Evolutionary conservation across 2,329 filamentous ascomycete genomes (phyloP).

Genomic region (Fusarium mangiferae): DNA sequence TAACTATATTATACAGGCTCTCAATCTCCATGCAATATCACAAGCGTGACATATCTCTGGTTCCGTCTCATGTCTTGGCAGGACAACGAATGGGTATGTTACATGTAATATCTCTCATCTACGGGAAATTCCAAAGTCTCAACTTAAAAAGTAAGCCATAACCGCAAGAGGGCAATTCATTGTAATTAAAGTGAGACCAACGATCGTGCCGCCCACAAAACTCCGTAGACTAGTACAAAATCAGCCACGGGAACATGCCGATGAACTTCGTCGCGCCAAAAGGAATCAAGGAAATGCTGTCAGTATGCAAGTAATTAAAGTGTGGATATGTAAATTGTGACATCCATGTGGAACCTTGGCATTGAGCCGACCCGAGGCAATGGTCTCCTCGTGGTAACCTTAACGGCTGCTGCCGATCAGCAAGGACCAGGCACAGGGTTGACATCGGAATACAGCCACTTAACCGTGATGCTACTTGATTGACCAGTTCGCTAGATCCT

Average conservation of each 20-base stretch:
- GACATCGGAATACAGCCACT: neutral
- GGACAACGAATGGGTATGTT: neutral
- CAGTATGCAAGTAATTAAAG: neutral
- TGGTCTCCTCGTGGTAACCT: neutral
- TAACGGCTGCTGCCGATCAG: neutral
- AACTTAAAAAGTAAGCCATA: neutral
- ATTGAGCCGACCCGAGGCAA: neutral
- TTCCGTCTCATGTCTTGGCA: neutral
- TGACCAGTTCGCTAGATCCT: rapidly evolving
- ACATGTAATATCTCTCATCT: neutral
- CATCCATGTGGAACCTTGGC: neutral
- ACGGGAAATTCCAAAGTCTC: neutral
- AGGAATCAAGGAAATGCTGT: neutral
- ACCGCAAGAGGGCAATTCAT: neutral
- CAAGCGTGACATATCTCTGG: neutral
- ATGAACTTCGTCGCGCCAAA: neutral
- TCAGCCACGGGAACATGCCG: neutral
- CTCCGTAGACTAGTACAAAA: neutral
- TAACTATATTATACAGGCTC: neutral
- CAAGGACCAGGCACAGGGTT: neutral
- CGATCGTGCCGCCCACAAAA: neutral
- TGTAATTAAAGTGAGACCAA: neutral
- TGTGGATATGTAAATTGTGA: neutral
- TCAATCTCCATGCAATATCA: neutral
- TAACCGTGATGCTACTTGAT: neutral